These are phyloP conservation scores for Picea sitchensis DNA, from an alignment of 75 land plant genomes.

Conservation along the genomic window DNA sequence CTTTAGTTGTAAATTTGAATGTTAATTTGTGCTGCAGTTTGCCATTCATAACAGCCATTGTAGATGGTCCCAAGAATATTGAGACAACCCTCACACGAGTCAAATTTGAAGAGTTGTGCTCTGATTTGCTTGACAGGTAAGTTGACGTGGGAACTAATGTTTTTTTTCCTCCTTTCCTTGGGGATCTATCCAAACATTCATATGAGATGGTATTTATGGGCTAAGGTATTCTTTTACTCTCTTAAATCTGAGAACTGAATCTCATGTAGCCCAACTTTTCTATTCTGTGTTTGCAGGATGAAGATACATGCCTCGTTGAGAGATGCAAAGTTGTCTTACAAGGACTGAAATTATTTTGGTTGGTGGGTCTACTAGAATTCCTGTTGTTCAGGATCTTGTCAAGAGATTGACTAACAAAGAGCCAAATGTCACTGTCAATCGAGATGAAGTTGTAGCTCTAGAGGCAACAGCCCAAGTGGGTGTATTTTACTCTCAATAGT, in stretches of 20 bases:
- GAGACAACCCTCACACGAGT: conserved; percentile 50
- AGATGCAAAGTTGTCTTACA: conserved; percentile 54
- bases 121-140: conserved; percentile 36
- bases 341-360: conserved; percentile 59
- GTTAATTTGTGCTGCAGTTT: conserved; percentile 15
- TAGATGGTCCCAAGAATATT: conserved; percentile 58
- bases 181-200: too few species aligned
- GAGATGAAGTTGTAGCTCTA: conserved; percentile 52
- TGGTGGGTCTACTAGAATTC: conserved; percentile 61
- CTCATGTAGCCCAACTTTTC: too few species aligned
- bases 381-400: conserved; percentile 52
- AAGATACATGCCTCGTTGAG: conserved; percentile 46
- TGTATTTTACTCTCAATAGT: conserved; percentile 17
- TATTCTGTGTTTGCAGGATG: conserved; percentile 11
- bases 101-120: conserved; percentile 48
- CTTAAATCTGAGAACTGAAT: too few species aligned
- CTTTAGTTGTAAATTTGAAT: too few species aligned
- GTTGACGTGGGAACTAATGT: too few species aligned
- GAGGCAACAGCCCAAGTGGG: conserved; percentile 27
- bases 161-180: too few species aligned
- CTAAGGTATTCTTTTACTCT: too few species aligned
- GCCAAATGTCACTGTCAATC: conserved; percentile 65
- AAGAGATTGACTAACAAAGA: conserved; percentile 40
- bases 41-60: conserved; percentile 65
- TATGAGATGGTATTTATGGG: too few species aligned